Evolutionary conservation across 2,329 filamentous ascomycete genomes (phyloP), one percentile per base, ranked within the genome.

Genomic region (Colletotrichum costaricense): DNA sequence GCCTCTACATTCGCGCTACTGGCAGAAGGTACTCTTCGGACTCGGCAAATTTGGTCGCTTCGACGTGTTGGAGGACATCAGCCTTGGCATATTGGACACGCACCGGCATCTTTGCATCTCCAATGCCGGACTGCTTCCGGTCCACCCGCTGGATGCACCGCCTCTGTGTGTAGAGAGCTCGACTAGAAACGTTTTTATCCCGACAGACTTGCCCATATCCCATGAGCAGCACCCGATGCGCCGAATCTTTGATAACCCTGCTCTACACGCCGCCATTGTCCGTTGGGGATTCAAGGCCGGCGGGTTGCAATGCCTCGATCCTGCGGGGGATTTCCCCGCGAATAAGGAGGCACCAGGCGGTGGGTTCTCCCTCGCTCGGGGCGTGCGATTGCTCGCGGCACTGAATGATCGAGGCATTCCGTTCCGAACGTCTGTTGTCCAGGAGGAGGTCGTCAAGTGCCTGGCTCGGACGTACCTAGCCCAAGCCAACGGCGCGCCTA

Each of bases 181-280:
- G 19, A 28, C 26, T 2, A 56, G 16, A 22, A 64, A 49, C 6
- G 16, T 63, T n/a, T 11, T 66, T 22, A 85, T 81, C 60, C 81
- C 78, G 19, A 78, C 77, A 30, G 87, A 89, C 67, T 78, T 89
- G 14, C 81, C 84, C 1, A 78, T 83, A 28, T 73, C 75, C 11
- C 83, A 85, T 65, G 80, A 79, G 1, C 76, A 82, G 14, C 88
- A 90, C 71, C 88, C 88, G 2, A 69, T 90, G 7, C 83, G 81
- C 54, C 81, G 81, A 49, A 80, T 90, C 24, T 89, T 90, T 74
- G 79, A 83, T 55, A 63, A 74, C 12, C 77, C 46, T 30, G 46
- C 77, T 30, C 69, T 88, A 24, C 80, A 88, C 65, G 79, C 80
- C 1, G 77, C 78, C 2, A 81, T 88, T 19, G 74, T 88, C 9